Evolutionary conservation across 805 yeast genomes (phyloP), one percentile per base, ranked within the genome.

Genomic region (Wickerhamomyces pijperi): DNA sequence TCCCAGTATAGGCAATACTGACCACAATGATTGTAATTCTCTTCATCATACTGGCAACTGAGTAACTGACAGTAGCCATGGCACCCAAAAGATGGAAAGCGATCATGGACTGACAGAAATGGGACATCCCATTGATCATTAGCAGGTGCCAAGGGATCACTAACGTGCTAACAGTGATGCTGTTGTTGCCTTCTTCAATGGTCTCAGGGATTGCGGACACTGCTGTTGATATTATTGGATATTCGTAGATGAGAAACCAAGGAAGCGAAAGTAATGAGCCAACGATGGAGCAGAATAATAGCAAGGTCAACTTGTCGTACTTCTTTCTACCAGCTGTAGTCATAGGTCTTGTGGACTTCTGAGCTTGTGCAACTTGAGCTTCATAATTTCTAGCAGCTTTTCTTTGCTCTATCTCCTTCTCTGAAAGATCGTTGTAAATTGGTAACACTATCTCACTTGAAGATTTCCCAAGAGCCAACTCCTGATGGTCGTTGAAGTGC

Each of bases 41-140:
- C 61, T 87, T 87, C 74, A 87, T 72, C 73, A 87, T 72, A 34
- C 84, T 77, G 3, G 95, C 95, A 41, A 87, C 78, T 2, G 94
- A 82, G 59, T 85, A 87, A 3, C 92, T 75, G 12, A 87, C 78
- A 0, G 96, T 84, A 3, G 94, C 82, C 5, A 87, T 70, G 53
- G 79, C 72, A 17, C 94, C 92, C 35, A 87, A 61, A 25, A 87
- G 65, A 60, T 82, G 85, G 58, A 83, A 84, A 14, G 94, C 86
- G 32, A 87, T 66, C 55, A 86, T 62, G 32, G 88, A 80, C 60
- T 87, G 96, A 31, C 74, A 54, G 48, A 83, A 87, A 59, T 85
- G 94, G 14, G 83, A 75, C 14, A 79, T 49, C 3, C 95, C 92
- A 55, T 84, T 82, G 3, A 79, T 48, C 14, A 78, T 43, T 15